Conservation (phyloP, 441 rosid genomes). For the Erodium moschatum region DNA sequence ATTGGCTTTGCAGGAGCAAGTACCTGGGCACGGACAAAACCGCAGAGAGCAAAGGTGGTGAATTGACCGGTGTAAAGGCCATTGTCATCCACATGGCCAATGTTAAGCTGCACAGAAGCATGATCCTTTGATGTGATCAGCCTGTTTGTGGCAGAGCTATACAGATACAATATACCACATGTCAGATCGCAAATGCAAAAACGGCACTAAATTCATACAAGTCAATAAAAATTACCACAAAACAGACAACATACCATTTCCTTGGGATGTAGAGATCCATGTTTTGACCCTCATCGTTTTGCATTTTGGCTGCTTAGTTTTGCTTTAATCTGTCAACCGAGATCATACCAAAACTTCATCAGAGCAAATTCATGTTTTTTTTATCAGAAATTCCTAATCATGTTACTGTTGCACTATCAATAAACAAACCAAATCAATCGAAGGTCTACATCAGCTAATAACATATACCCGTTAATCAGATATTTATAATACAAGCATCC, state of each 20-base stretch:
- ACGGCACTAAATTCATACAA: no score
- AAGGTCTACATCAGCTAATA: no score
- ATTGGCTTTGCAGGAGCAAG: not conserved
- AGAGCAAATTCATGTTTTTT: slow-evolving; percentile 18
- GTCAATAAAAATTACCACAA: not conserved
- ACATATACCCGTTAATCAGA: no score
- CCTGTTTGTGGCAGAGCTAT: slow-evolving; percentile 84
- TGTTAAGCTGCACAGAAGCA: slow-evolving; percentile 75
- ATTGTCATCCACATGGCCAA: slow-evolving; percentile 73
- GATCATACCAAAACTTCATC: slow-evolving; percentile 12
- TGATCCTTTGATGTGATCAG: slow-evolving; percentile 89
- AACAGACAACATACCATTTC: slow-evolving; percentile 45
- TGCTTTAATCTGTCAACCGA: no score
- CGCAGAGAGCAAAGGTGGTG: slow-evolving; percentile 77
- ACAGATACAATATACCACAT: not conserved
- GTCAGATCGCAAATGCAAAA: no score
- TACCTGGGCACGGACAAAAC: slow-evolving; percentile 78
- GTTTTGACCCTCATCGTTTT: slow-evolving; percentile 77
- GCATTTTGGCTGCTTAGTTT: slow-evolving; percentile 44
- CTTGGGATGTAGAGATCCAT: slow-evolving; percentile 87
- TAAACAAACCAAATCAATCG: no score
- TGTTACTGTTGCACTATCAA: no score
- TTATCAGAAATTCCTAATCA: no score
- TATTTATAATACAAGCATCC: no score
- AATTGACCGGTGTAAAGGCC: slow-evolving; percentile 62